Conservation (phyloP, 192 early-diverging fungal species). For the Diversispora epigaea region DNA sequence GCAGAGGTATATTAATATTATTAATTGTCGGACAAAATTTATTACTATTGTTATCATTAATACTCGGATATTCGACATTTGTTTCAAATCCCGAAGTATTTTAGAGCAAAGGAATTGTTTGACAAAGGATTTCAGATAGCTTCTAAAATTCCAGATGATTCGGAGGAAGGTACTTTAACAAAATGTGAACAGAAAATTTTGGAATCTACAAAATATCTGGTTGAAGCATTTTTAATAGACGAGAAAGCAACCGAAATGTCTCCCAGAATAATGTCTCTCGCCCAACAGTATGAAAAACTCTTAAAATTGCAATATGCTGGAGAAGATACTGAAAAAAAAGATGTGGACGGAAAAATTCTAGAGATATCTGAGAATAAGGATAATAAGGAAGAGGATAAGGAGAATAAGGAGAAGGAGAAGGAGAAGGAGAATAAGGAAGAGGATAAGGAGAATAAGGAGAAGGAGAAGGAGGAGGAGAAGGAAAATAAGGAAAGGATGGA, state of each 20-base stretch:
- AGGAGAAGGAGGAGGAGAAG: too few species aligned
- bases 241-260: constrained; percentile 62
- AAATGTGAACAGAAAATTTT: constrained; percentile 54
- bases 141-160: constrained; percentile 50
- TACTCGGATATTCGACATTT: background rate
- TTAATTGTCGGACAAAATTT: background rate
- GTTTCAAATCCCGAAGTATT: constrained; percentile 35
- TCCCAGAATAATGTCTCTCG: constrained; percentile 57
- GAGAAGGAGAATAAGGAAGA: too few species aligned
- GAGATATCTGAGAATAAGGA: constrained; percentile 24
- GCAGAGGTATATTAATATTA: constrained; percentile 6
- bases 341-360: background rate
- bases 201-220: constrained; percentile 52
- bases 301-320: constrained; percentile 23
- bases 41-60: background rate
- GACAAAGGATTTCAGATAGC: constrained; percentile 51
- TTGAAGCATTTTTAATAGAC: constrained; percentile 59
- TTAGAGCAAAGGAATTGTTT: constrained; percentile 57
- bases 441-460: too few species aligned
- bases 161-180: constrained; percentile 48
- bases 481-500: constrained; percentile 31
- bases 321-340: constrained; percentile 33
- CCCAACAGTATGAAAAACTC: constrained; percentile 57
- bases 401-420: constrained; percentile 34
- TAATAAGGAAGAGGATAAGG: constrained; percentile 40